Percentiles rank a stretch among this genome's conserved stretches.
Conservation (phyloP, 2,329 filamentous ascomycete genomes). For the Ceratocystis diversiconidia region DNA sequence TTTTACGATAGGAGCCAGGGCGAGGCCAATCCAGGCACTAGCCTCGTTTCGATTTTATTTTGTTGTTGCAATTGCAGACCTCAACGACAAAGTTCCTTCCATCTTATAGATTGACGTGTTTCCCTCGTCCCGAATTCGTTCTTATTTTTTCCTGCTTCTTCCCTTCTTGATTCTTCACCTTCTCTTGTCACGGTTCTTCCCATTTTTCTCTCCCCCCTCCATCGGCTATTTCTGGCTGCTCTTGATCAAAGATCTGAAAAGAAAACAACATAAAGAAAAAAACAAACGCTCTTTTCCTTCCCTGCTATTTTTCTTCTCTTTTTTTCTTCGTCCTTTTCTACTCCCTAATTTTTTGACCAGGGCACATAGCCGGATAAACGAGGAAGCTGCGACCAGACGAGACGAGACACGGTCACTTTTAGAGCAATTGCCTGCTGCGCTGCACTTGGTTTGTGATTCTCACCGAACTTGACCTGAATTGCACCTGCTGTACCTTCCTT, state of each 20-base stretch:
- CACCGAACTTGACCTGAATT: background rate
- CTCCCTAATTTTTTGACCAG: conserved; percentile 19
- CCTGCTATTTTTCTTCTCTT: conserved; percentile 8
- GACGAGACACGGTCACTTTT: conserved; percentile 7
- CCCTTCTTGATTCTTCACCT: conserved; percentile 10
- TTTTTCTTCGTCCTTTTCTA: conserved; percentile 3
- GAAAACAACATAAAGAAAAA: background rate
- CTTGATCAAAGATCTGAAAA: too few species aligned
- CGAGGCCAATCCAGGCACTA: conserved; percentile 15
- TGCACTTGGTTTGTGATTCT: conserved; percentile 12
- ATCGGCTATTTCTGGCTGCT: too few species aligned
- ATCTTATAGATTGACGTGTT: conserved; percentile 8
- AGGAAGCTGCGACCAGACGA: conserved; percentile 13
- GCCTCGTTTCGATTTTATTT: conserved; percentile 16
- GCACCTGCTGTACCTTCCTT: conserved; percentile 5
- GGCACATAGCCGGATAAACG: conserved; percentile 14
- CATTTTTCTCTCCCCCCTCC: background rate
- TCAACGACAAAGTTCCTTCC: conserved; percentile 9
- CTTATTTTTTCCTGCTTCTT: conserved; percentile 2
- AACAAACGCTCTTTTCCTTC: background rate
- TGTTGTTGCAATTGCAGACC: conserved; percentile 10
- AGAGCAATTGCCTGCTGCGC: conserved; percentile 10
- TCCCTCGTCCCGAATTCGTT: background rate
- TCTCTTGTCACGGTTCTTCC: conserved; percentile 1
- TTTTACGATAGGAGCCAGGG: conserved; percentile 15